Base-by-base conservation (phyloP, 306 rosid species). In the Echinosophora koreensis region DNA sequence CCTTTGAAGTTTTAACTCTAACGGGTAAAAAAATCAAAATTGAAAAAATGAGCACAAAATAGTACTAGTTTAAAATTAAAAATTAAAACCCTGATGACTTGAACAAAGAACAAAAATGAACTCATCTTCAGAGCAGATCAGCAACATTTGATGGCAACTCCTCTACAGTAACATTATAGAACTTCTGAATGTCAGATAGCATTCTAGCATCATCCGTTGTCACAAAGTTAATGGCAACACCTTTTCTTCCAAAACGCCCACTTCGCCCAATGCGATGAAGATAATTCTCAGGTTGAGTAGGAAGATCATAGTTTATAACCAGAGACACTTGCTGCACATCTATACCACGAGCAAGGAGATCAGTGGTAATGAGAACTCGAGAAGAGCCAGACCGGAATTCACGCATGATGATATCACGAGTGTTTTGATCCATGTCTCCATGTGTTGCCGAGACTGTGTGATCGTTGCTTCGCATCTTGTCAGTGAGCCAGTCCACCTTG, bases 361-460 rank as follows among this genome's bases (percentile, higher is more conserved):
- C 98, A 13, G 98, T 95, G 63, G 97, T 95, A 10, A 92, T 90
- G 37, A 90, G 97, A 50, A 95, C 98, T 59, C 97, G 89, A 4
- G 97, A 95, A 8, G 98, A 95, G 55, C 98, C 96, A 2, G 97
- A 95, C 14, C 97, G 92, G 70, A 95, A 95, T 69, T 95, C 98
- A 0, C 97, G 93, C 99, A 95, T 95, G 63, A 92, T 96, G 15
- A 92, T 92, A 28, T 95, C 99, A 2, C 97, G 88, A 12, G 97
- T 88, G 85, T 95, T 92, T 78, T 92, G 97, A 81, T 92, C 99
- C 97, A 92, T 95, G 87, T 96, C 99, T 68, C 99, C 99, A 32
- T 91, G 98, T 71, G 97, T 96, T 60, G 99, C 98, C 13, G 98
- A 92, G 60, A 96, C 99, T 0, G 97, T 92, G 82, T 91, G 96